Percentiles rank a stretch among this genome's conserved stretches.
These are phyloP conservation scores for Clonostachys chloroleuca DNA, from an alignment of 2,329 filamentous ascomycete genomes.

Conservation along the genomic window DNA sequence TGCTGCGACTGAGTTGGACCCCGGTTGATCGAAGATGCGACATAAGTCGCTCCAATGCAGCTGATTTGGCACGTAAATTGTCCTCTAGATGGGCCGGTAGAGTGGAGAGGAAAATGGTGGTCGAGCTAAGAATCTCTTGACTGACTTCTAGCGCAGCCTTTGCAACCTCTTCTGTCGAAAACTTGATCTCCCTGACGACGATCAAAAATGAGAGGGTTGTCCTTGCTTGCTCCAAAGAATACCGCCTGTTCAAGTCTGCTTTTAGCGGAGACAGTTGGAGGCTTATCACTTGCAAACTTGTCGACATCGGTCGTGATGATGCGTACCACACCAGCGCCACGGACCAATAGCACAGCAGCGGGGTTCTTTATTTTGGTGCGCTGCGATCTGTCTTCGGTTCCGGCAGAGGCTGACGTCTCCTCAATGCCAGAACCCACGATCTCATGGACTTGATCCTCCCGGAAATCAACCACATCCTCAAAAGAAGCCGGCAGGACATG, in stretches of 20 bases:
- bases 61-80: constrained; percentile 69
- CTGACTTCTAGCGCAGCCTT: constrained; percentile 76
- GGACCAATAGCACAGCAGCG: constrained; percentile 55
- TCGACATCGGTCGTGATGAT: constrained; percentile 54
- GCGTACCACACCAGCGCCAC: constrained; percentile 58
- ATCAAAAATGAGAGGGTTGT: constrained; percentile 85
- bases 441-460: constrained; percentile 58
- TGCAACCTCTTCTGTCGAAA: constrained; percentile 66
- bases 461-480: constrained; percentile 83
- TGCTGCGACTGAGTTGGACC: constrained; percentile 59
- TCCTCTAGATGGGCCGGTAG: constrained; percentile 74
- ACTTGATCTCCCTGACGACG: constrained; percentile 62
- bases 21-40: constrained; percentile 64
- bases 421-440: constrained; percentile 62
- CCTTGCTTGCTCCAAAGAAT: constrained; percentile 78
- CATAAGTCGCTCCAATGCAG: constrained; percentile 72
- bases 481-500: constrained; percentile 63
- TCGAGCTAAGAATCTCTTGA: constrained; percentile 74
- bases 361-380: constrained; percentile 58
- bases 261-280: constrained; percentile 70
- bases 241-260: constrained; percentile 92
- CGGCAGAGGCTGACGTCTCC: constrained; percentile 36
- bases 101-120: constrained; percentile 68
- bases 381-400: constrained; percentile 42
- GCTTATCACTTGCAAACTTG: constrained; percentile 52